These are phyloP conservation scores for Penicillium brasilianum DNA, from an alignment of 2,329 filamentous ascomycete genomes.

Conservation along the genomic window DNA sequence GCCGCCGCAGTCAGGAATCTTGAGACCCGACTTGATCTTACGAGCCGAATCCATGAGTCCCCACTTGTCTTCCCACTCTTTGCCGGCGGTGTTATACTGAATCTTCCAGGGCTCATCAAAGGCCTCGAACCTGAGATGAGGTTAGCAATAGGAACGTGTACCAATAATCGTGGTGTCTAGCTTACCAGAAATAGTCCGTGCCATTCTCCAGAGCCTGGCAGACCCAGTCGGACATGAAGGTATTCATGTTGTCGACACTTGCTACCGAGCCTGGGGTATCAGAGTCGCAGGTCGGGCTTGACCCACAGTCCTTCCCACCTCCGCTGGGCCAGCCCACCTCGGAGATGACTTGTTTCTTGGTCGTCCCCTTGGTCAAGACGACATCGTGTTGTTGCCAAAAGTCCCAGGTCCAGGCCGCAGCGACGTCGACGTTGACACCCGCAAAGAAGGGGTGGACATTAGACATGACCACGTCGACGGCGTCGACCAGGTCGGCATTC, in stretches of 20 bases:
- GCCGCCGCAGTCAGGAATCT: slow-evolving; percentile 85
- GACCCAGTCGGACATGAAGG: slow-evolving; percentile 84
- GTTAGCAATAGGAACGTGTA: slow-evolving; percentile 19
- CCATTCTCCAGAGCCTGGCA: slow-evolving; percentile 79
- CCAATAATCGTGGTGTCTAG: background rate
- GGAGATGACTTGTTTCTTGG: slow-evolving; percentile 78
- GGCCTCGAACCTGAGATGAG: slow-evolving; percentile 72
- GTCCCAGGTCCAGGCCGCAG: slow-evolving; percentile 77
- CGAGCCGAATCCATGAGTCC: slow-evolving; percentile 85
- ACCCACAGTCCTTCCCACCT: slow-evolving; percentile 79
- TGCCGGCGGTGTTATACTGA: slow-evolving; percentile 66
- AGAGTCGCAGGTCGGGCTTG: slow-evolving; percentile 60
- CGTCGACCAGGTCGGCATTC: slow-evolving; percentile 69
- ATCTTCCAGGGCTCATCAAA: slow-evolving; percentile 98
- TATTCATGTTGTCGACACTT: slow-evolving; percentile 78
- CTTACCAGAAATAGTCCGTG: slow-evolving; percentile 90
- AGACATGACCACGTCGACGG: slow-evolving; percentile 89
- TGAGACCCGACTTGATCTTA: slow-evolving; percentile 80
- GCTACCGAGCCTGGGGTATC: slow-evolving; percentile 71
- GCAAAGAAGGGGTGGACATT: slow-evolving; percentile 98
- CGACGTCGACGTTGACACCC: slow-evolving; percentile 69
- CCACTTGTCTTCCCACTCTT: slow-evolving; percentile 96
- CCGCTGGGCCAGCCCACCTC: slow-evolving; percentile 90
- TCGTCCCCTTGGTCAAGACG: slow-evolving; percentile 62
- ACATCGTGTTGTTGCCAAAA: slow-evolving; percentile 80